Percentiles rank a stretch among this genome's conserved stretches.
These are phyloP conservation scores for Fusarium globosum DNA, from an alignment of 2,329 filamentous ascomycete species.

Conservation along the genomic window DNA sequence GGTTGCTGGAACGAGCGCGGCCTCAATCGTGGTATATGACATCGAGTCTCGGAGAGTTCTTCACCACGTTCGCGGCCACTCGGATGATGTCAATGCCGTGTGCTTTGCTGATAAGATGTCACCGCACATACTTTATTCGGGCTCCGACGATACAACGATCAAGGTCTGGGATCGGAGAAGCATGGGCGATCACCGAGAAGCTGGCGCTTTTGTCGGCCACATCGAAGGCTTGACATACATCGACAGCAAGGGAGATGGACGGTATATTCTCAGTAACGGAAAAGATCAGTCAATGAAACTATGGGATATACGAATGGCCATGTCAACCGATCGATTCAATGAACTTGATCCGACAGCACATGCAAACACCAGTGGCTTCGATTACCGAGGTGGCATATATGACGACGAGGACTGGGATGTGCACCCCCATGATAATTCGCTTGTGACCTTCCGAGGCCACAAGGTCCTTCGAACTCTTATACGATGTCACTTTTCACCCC, in stretches of 20 bases:
- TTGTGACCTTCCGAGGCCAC: slow-evolving; percentile 95
- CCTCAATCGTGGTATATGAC: slow-evolving; percentile 89
- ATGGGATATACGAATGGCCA: slow-evolving; percentile 93
- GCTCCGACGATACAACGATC: slow-evolving; percentile 91
- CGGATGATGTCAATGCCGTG: slow-evolving; percentile 94
- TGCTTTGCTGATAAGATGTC: slow-evolving; percentile 91
- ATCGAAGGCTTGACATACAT: slow-evolving; percentile 75
- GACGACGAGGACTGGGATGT: slow-evolving; percentile 68
- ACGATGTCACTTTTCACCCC: slow-evolving; percentile 93
- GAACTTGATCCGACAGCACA: slow-evolving; percentile 66
- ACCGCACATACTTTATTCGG: slow-evolving; percentile 94
- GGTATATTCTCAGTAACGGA: slow-evolving; percentile 90
- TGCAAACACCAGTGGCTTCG: slow-evolving; percentile 69
- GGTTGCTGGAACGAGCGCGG: slow-evolving; percentile 85
- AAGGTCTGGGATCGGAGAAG: slow-evolving; percentile 97
- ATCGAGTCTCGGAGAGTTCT: slow-evolving; percentile 83
- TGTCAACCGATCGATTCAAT: slow-evolving; percentile 74
- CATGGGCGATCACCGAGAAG: slow-evolving; percentile 83
- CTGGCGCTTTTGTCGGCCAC: slow-evolving; percentile 74
- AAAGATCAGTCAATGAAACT: slow-evolving; percentile 98
- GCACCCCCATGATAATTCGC: slow-evolving; percentile 85
- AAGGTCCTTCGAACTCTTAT: slow-evolving; percentile 90
- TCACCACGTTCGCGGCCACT: slow-evolving; percentile 80
- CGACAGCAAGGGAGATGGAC: slow-evolving; percentile 75
- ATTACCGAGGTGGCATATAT: slow-evolving; percentile 78